Evolutionary conservation across 169 alveolate species (phyloP), one percentile per base, ranked within the genome.

Genomic region (Eimeria brunetti): DNA sequence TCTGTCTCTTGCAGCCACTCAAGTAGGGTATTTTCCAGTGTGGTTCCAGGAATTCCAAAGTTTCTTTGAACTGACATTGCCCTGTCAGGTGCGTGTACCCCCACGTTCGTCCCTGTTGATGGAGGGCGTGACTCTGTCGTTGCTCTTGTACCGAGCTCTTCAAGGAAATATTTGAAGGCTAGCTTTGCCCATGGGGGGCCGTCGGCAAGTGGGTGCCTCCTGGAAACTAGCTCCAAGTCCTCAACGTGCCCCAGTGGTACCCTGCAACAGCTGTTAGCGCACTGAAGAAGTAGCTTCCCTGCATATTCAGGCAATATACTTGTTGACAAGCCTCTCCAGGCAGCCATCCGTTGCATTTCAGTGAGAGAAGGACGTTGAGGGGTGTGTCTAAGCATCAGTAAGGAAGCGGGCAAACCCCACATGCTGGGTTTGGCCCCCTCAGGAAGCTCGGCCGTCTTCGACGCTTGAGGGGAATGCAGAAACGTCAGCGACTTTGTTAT

Each of bases 321-420:
- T n/a, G 93, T 58, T 44, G 93, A 22, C 60, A 62, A 75, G 16
- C 33, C 9, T 16, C 67, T 56, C 83, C 93, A 86, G 49, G 83
- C 36, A 1, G 38, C 64, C n/a, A 27, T 5, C n/a, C 11, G 41
- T 22, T 44, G 83, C 69, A 60, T 8, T n/a, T 41, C 83, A 38
- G 83, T 44, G 81, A 64, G 93, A 9, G 84, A 5, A 1, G 53
- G 93, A 24, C 38, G 80, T 11, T 86, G 93, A 30, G 60, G 49
- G 41, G 9, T 20, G 33, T 86, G 93, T 60, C 38, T 71, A 49
- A 86, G 83, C 83, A 86, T 27, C 49, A 86, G 64, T 36, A 60
- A 30, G 36, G 93, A 62, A 33, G 53, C 93, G n/a, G 93, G 93
- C 46, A 86, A 51, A 24, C 93, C 93, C 93, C 93, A 86, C 93